Evolutionary conservation across 805 yeast species (phyloP).

Genomic region (Monosporozyma yasuniensis): DNA sequence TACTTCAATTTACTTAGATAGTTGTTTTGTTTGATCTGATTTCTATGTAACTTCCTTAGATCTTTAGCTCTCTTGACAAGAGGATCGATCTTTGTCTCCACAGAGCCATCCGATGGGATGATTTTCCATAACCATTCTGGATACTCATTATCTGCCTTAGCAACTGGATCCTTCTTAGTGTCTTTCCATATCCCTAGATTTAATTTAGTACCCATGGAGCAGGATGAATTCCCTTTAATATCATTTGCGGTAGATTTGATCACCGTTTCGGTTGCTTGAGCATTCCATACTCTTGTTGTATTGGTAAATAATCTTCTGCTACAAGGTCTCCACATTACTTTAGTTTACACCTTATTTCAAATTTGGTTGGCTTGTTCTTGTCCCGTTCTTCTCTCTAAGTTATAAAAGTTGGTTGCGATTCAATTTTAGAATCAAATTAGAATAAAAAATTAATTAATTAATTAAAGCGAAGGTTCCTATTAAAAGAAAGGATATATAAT

Average conservation of each 20-base stretch:
- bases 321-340: neutral
- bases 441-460: neutral
- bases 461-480: neutral
- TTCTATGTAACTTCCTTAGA: constrained; percentile 58
- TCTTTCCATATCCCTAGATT: constrained; percentile 65
- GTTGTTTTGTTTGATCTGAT: constrained; percentile 66
- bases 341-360: neutral
- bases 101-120: constrained; percentile 37
- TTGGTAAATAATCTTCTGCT: neutral
- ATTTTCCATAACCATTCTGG: constrained; percentile 93
- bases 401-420: neutral
- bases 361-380: neutral
- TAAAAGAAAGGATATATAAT: neutral
- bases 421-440: neutral
- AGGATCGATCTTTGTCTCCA: neutral
- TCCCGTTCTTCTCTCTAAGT: neutral
- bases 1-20: constrained; percentile 35
- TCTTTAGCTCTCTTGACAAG: constrained; percentile 38
- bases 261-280: neutral
- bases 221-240: constrained; percentile 33
- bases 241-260: neutral
- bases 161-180: constrained; percentile 78
- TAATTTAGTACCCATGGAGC: constrained; percentile 64
- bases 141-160: constrained; percentile 77
- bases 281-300: neutral